Evolutionary conservation across 2,329 filamentous ascomycete species (phyloP), one percentile per base, ranked within the genome.

Genomic region (Beauveria asiatica): DNA sequence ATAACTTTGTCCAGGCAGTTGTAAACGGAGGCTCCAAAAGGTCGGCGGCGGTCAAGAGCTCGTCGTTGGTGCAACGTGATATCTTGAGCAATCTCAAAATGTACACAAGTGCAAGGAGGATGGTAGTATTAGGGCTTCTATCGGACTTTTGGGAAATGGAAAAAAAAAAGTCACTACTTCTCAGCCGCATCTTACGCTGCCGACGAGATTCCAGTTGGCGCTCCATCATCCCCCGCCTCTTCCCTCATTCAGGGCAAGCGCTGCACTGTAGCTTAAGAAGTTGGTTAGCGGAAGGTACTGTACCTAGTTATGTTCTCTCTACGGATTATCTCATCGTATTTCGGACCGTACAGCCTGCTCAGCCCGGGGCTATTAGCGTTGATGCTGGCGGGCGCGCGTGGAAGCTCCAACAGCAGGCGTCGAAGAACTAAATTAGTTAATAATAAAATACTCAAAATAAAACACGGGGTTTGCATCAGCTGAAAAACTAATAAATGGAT

Each of bases 111-210:
- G 10, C 21, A 16, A 37, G 4, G 19, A 39, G 19, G 2, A 23
- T 27, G 54, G 7, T 17, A 10, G 9, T 19, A 23, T 37, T 39
- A 16, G 2, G 41, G 27, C 25, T 23, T 8, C 3, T 16, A 17
- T 41, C 19, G 9, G 25, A n/a, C 1, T 39, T 13, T 41, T 19
- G 8, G 1, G 6, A 11, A 7, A 42, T 3, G 21, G 13, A 8
- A 7, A 17, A 30, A 21, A 21, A n/a, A n/a, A 44, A 39, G 5
- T 21, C 37, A 19, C 21, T 9, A 3, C 30, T 11, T n/a, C 10
- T 57, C 56, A 58, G 56, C 56, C 39, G 56, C 56, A 8, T 58
- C 46, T 52, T 11, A 49, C 33, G 37, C 27, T 54, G 17, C 27
- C 16, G 30, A 33, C 19, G 21, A 41, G 45, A 41, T 30, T 27